Evolutionary conservation across 345 rosid species (phyloP).

Genomic region (Salix udensis): DNA sequence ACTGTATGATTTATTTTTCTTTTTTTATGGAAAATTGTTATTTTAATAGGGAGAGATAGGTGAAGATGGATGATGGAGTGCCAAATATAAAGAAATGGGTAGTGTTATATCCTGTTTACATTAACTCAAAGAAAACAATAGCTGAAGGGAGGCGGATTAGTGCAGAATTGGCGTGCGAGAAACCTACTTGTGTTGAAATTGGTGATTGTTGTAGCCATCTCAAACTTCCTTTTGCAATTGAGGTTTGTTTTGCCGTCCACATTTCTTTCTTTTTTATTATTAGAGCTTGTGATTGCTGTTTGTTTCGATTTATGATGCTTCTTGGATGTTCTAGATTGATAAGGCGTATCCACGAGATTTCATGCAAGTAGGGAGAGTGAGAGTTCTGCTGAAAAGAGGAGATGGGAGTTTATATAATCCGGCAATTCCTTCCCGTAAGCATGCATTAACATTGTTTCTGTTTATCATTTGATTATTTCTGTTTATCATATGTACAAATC

Average conservation of each 20-base stretch:
- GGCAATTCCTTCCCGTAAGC: slow-evolving; percentile 73
- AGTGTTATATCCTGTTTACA: slow-evolving; percentile 79
- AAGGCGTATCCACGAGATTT: slow-evolving; percentile 93
- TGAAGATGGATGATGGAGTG: slow-evolving; percentile 5
- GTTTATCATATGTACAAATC: no score
- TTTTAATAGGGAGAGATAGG: not conserved
- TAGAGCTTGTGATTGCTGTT: not conserved
- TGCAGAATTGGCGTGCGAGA: slow-evolving; percentile 70
- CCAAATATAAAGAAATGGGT: slow-evolving; percentile 52
- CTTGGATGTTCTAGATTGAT: slow-evolving; percentile 45
- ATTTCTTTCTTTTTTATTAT: not conserved
- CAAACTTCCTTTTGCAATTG: slow-evolving; percentile 64
- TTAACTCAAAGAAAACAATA: slow-evolving; percentile 85
- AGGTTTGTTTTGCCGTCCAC: slow-evolving; percentile 38
- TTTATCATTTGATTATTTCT: not conserved
- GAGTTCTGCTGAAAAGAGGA: slow-evolving; percentile 70
- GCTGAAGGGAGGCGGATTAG: slow-evolving; percentile 83
- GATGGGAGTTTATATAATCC: slow-evolving; percentile 80
- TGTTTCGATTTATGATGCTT: not conserved
- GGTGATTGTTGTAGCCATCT: slow-evolving; percentile 75
- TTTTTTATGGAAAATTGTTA: not conserved
- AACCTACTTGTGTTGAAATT: slow-evolving; percentile 75
- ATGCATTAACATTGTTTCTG: not conserved
- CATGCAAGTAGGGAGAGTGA: slow-evolving; percentile 92
- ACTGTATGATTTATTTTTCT: not conserved